A percentile compares a stretch with the other conserved stretches of the same genome.
Conservation (phyloP, 768 basidiomycete genomes). For the Boletus subcaerulescens region DNA sequence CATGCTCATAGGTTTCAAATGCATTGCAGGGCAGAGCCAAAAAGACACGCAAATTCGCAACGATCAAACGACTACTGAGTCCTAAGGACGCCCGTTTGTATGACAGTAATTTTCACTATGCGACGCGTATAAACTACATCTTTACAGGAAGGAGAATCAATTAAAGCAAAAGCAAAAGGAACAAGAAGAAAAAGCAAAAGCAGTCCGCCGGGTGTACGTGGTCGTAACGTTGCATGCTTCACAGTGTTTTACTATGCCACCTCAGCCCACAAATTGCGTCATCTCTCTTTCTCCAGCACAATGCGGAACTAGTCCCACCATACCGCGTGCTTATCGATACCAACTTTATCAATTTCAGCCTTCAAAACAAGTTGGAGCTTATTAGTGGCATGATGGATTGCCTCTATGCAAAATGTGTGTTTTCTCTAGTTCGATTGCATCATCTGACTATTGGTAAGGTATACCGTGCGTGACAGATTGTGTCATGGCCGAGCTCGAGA, state of each 20-base stretch:
- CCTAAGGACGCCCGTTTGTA: conserved; percentile 92
- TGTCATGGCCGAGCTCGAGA: conserved; percentile 97
- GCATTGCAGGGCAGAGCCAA: conserved; percentile 74
- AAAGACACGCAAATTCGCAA: conserved; percentile 93
- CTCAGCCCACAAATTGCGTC: conserved; percentile 81
- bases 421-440: background rate
- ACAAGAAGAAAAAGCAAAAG: conserved; percentile 74
- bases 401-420: conserved; percentile 92
- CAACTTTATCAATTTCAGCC: conserved; percentile 98
- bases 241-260: background rate
- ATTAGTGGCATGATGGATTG: conserved; percentile 99
- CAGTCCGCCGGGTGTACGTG: conserved; percentile 75
- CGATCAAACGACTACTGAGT: conserved; percentile 90
- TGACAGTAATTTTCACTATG: conserved; percentile 26
- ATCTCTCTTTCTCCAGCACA: conserved; percentile 92
- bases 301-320: conserved; percentile 92
- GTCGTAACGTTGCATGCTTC: background rate
- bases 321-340: conserved; percentile 98
- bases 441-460: conserved; percentile 46
- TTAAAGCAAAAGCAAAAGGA: conserved; percentile 85
- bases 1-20: background rate
- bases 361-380: conserved; percentile 97
- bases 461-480: conserved; percentile 99
- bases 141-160: conserved; percentile 85
- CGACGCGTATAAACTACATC: conserved; percentile 1